These are phyloP conservation scores for Fallopia convolvulus DNA, from an alignment of 148 eudicot genomes.

Conservation along the genomic window DNA sequence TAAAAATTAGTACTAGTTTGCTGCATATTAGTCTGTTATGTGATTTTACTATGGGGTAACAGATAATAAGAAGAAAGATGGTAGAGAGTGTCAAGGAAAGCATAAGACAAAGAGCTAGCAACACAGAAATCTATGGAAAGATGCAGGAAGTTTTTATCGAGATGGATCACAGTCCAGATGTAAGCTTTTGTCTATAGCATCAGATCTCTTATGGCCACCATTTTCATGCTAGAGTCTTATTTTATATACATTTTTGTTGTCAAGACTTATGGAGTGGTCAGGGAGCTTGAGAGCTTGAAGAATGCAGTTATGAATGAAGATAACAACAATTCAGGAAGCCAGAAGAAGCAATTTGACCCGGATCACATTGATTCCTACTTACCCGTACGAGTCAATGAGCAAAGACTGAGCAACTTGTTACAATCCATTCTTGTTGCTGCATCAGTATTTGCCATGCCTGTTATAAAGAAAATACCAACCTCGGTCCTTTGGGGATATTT, in stretches of 20 bases:
- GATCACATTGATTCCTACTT: slow-evolving; percentile 61
- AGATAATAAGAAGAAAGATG: slow-evolving; percentile 23
- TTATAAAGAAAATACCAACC: slow-evolving; percentile 66
- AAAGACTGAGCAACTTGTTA: slow-evolving; percentile 69
- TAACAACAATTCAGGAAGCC: slow-evolving; percentile 21
- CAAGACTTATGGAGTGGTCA: slow-evolving; percentile 13
- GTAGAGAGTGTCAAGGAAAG: slow-evolving; percentile 30
- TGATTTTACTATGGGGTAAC: background rate
- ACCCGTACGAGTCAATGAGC: slow-evolving; percentile 81
- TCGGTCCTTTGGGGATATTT: slow-evolving; percentile 92
- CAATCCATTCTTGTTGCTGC: slow-evolving; percentile 58
- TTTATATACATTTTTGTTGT: background rate
- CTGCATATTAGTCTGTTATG: background rate
- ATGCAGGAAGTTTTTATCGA: slow-evolving; percentile 30
- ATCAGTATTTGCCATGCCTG: slow-evolving; percentile 56
- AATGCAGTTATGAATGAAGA: slow-evolving; percentile 50
- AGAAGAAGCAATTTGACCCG: slow-evolving; percentile 33
- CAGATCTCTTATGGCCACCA: background rate
- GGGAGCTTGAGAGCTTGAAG: slow-evolving; percentile 42
- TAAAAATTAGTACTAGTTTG: background rate
- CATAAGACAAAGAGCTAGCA: slow-evolving; percentile 20
- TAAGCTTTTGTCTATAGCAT: background rate
- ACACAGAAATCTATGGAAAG: slow-evolving; percentile 23
- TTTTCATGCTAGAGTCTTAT: background rate
- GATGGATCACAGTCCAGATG: slow-evolving; percentile 18